Conservation (phyloP, 345 rosid species). For the Eucalyptus polybractea region DNA sequence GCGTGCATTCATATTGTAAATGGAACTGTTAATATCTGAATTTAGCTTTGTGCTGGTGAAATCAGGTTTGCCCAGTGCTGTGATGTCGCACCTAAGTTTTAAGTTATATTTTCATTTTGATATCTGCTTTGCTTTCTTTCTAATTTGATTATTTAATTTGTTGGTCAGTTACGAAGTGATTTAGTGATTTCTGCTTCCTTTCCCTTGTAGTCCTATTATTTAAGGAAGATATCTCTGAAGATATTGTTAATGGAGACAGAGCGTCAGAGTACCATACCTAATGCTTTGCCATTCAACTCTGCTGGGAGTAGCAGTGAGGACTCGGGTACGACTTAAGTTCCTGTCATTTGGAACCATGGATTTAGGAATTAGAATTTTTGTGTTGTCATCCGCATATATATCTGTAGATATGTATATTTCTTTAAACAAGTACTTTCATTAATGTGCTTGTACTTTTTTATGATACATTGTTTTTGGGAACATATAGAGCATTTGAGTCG, state of each 20-base stretch:
- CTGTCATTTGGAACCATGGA: neutral
- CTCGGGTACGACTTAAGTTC: slow-evolving; percentile 26
- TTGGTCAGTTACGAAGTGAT: neutral
- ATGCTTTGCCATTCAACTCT: slow-evolving; percentile 22
- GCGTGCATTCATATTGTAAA: neutral
- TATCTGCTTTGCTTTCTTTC: neutral
- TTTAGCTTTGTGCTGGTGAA: neutral
- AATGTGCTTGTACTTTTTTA: neutral
- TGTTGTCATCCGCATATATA: neutral
- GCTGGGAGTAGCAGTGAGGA: slow-evolving; percentile 30
- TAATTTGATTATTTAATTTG: neutral
- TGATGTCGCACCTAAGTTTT: neutral
- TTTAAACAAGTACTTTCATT: neutral
- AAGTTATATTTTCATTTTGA: neutral
- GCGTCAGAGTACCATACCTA: slow-evolving; percentile 31
- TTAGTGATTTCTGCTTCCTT: neutral
- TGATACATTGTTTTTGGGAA: neutral
- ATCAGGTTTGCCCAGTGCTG: neutral
- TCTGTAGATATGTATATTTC: neutral
- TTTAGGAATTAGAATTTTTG: neutral
- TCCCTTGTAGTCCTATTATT: slow-evolving; percentile 47
- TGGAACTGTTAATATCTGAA: neutral
- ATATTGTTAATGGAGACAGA: slow-evolving; percentile 71
- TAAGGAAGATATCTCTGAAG: slow-evolving; percentile 70
- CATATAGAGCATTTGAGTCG: neutral